Percentiles rank a stretch among this genome's conserved stretches.
phyloP scores from a whole-genome alignment of 164 flowering plant species.

The Tetrastigma voinierianum region DNA sequence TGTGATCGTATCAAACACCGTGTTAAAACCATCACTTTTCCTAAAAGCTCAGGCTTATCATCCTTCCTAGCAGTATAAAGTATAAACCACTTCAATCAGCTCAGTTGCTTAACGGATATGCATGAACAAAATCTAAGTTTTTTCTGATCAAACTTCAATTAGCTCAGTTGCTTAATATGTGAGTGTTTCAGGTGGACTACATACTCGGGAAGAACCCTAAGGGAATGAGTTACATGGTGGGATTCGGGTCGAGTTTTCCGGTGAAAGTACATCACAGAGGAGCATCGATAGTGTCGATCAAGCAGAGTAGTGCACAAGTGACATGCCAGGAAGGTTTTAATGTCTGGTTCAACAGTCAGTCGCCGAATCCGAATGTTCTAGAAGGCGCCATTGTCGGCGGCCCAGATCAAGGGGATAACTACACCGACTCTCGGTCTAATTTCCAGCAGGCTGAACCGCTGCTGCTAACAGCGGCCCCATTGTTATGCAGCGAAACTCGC shows the following conservation, averaged over 20 bases:
- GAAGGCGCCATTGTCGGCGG: constrained; percentile 64
- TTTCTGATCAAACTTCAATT: no score
- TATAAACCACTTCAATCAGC: no score
- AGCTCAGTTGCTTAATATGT: no score
- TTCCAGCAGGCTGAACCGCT: constrained; percentile 51
- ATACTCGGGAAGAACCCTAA: constrained; percentile 59
- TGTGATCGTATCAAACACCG: no score
- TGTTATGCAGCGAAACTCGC: constrained; percentile 25
- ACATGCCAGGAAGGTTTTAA: constrained; percentile 48
- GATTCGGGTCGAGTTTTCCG: constrained; percentile 54
- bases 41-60: no score
- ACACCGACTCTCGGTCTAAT: constrained; percentile 35
- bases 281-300: constrained; percentile 61
- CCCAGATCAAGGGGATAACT: constrained; percentile 49
- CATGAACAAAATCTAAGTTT: no score
- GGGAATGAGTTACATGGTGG: constrained; percentile 65
- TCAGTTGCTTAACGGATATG: no score
- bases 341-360: constrained; percentile 38
- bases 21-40: no score
- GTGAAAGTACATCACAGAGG: constrained; percentile 57
- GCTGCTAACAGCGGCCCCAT: constrained; percentile 42
- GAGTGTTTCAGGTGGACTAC: constrained; percentile 42
- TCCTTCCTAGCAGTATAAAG: no score
- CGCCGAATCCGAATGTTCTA: constrained; percentile 55
- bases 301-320: constrained; percentile 27